phyloP scores from a whole-genome alignment of 2,329 filamentous ascomycete species.

The Diplodia mutila region DNA sequence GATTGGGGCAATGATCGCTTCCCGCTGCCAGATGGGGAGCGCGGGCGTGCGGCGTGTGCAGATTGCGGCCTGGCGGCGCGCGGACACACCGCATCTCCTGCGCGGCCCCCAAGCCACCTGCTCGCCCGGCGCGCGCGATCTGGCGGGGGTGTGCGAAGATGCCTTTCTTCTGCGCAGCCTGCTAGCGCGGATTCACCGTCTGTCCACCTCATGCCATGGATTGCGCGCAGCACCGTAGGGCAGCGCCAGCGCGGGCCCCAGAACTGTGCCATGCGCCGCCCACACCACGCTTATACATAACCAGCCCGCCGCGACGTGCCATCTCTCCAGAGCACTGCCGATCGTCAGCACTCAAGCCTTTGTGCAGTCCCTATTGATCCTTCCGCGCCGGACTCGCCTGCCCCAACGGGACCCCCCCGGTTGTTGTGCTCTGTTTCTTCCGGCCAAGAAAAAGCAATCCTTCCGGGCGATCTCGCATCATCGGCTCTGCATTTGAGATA shows the following conservation, averaged over 20 bases:
- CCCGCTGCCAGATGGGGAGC: slow-evolving; percentile 23
- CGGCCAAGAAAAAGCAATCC: slow-evolving; percentile 25
- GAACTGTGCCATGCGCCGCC: background rate
- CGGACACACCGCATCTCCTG: slow-evolving; percentile 42
- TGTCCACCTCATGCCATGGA: slow-evolving; percentile 41
- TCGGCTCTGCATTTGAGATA: slow-evolving; percentile 23
- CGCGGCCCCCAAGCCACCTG: slow-evolving; percentile 36
- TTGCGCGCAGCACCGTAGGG: slow-evolving; percentile 36
- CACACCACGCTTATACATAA: slow-evolving; percentile 14
- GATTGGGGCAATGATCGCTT: slow-evolving; percentile 29
- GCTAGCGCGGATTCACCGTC: slow-evolving; percentile 42
- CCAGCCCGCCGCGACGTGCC: background rate
- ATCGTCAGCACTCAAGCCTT: background rate
- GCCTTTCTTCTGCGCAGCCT: slow-evolving; percentile 40
- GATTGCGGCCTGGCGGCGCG: slow-evolving; percentile 31
- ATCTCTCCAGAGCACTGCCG: background rate
- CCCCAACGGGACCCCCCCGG: slow-evolving; percentile 5
- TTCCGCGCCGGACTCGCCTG: slow-evolving; percentile 16
- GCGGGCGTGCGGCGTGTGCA: slow-evolving; percentile 23
- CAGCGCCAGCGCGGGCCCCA: slow-evolving; percentile 30
- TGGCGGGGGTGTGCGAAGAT: slow-evolving; percentile 38
- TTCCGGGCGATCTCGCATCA: slow-evolving; percentile 25
- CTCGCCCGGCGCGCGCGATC: slow-evolving; percentile 45
- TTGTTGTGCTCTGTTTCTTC: slow-evolving; percentile 1
- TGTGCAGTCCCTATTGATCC: slow-evolving; percentile 20